Base-by-base conservation (phyloP, 495 filamentous ascomycete genomes). In the Durotheca rogersii region DNA sequence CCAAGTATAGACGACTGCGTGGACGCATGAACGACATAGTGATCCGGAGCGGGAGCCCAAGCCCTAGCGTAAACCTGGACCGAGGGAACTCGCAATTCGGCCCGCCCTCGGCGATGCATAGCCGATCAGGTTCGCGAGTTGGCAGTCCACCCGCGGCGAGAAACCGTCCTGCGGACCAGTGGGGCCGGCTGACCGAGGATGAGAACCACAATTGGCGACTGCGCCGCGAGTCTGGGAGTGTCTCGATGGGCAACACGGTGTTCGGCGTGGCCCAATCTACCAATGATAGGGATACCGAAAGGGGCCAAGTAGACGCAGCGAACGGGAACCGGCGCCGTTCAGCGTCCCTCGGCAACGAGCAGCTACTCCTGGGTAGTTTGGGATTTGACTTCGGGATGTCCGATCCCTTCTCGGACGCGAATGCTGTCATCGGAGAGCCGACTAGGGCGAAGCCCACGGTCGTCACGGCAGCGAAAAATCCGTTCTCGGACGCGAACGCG, bases 11-110 rank as follows among this genome's bases (percentile, higher is more conserved):
- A 25, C 65, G 52, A 41, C 42, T 78, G 2, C 64, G 67, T 4
- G 70, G 66, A 20, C 55, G 68, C 16, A 58, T 75, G 33, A 60
- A 60, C 20, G 56, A 61, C 7, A 48, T 74, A 14, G 60, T 72
- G 30, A 55, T 69, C 12, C 62, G 67, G 17, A 65, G 65, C 38
- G 59, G 55, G 18, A 61, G 57, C 47, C 63, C 66, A 5, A 63
- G 65, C 6, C 73, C 70, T 0, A 76, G 69, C 17, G 72, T 76
- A 23, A 74, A 78, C 47, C 61, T 77, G 21, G 68, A 78, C 60
- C 62, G 72, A 29, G 73, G 75, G 9, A 76, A 70, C 47, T 79
- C 75, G 2, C 77, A 78, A 47, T 79, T 77, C 53, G 65, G 76
- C 18, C 69, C 74, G 11, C 56, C 69, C 7, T 55, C 44, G 32